phyloP scores from a whole-genome alignment of 1,284 basidiomycete species.

The Ceratobasidium sp. region DNA sequence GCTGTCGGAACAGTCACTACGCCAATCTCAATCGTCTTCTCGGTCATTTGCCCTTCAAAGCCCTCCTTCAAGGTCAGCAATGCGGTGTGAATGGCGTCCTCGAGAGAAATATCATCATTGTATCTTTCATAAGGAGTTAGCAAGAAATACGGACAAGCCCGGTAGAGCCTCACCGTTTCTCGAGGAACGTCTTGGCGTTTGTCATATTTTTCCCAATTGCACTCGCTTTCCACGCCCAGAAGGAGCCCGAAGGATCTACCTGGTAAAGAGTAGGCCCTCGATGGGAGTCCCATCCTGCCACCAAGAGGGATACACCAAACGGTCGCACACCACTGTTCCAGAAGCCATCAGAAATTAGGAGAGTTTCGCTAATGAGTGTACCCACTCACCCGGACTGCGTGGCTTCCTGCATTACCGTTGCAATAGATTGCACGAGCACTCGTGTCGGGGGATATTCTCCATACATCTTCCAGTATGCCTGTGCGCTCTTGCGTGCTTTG shows the following conservation, averaged over 20 bases:
- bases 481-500: slow-evolving; percentile 96
- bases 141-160: not conserved
- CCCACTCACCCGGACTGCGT: slow-evolving; percentile 93
- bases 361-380: not conserved
- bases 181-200: slow-evolving; percentile 98
- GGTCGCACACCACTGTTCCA: slow-evolving; percentile 90
- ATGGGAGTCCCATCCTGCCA: slow-evolving; percentile 95
- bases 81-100: slow-evolving; percentile 99
- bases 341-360: not conserved
- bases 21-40: slow-evolving; percentile 99
- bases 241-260: slow-evolving; percentile 98
- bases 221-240: slow-evolving; percentile 99
- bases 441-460: slow-evolving; percentile 99
- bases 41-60: slow-evolving; percentile 99
- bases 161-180: slow-evolving; percentile 81
- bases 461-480: slow-evolving; percentile 99
- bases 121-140: slow-evolving; percentile 69
- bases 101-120: slow-evolving; percentile 98
- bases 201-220: slow-evolving; percentile 99
- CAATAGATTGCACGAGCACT: slow-evolving; percentile 96
- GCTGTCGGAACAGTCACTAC: slow-evolving; percentile 89
- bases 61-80: slow-evolving; percentile 98
- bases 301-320: slow-evolving; percentile 95
- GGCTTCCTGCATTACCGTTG: slow-evolving; percentile 98
- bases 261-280: slow-evolving; percentile 96